A percentile compares a stretch with the other conserved stretches of the same genome.
Evolutionary conservation across 768 basidiomycete genomes (phyloP).

Genomic region (Mycena polygramma): DNA sequence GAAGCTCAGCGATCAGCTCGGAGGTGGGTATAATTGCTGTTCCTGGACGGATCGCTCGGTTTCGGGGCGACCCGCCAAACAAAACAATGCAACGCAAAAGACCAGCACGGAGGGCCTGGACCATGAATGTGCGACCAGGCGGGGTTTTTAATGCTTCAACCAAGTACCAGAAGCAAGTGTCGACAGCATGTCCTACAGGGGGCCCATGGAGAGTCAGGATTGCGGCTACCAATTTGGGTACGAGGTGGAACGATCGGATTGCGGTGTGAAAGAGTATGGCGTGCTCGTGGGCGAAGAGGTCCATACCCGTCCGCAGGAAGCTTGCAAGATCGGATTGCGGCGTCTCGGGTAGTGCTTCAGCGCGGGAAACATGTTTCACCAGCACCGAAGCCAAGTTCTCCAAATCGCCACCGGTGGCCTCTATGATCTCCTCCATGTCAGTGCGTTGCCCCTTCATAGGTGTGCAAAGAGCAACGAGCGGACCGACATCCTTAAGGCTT

Average conservation of each 20-base stretch:
- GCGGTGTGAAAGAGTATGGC: background rate
- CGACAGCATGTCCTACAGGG: background rate
- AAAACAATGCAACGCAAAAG: background rate
- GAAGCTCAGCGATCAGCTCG: background rate
- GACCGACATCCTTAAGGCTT: background rate
- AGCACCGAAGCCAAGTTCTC: background rate
- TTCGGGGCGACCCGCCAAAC: background rate
- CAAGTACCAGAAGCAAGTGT: background rate
- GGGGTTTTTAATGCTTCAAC: background rate
- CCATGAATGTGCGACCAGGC: background rate
- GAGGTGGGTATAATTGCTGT: background rate
- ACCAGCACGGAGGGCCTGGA: background rate
- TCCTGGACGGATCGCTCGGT: too few relatives aligned
- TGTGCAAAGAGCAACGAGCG: background rate
- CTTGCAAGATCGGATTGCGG: background rate
- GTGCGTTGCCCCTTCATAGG: background rate
- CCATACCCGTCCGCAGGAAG: background rate
- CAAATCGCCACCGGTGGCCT: background rate
- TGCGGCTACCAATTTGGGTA: background rate
- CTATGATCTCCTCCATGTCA: background rate
- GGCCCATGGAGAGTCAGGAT: background rate
- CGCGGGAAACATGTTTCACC: background rate
- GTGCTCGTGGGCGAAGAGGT: background rate
- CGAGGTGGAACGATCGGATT: background rate
- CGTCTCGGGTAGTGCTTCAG: too few relatives aligned